Evolutionary conservation across 2,329 filamentous ascomycete genomes (phyloP), one percentile per base, ranked within the genome.

Genomic region (Aspergillus proliferans): DNA sequence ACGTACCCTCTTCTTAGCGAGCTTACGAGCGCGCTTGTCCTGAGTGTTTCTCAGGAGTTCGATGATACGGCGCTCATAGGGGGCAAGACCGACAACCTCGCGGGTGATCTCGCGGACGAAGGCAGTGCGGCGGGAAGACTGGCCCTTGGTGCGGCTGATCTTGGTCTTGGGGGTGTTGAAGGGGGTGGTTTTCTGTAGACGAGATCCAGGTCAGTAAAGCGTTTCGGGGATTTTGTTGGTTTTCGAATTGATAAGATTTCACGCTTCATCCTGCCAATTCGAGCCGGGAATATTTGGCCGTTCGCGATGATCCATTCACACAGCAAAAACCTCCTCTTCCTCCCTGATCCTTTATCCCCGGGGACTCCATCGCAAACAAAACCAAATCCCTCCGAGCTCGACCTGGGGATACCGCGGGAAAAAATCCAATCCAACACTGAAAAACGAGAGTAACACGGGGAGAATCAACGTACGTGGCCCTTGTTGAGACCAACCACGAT

Each of bases 31-130:
- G 78, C 92, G 89, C 88, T 97, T 97, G 80, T 98, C 93, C 82
- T 95, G 94, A 81, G 83, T 86, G 87, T 98, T 98, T 71, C 93
- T 89, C 78, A 98, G 87, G 74, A 98, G 81, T 84, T 98, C 93
- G 73, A 98, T 95, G 67, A 98, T 88, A 73, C 93, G 90, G 77
- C 93, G 92, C 86, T 98, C 93, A 76, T 98, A 93, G 70, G 88
- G 88, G 65, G 88, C 88, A 65, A 93, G 87, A 71, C 88, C 93
- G 76, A 91, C 85, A 75, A 97, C 93, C 82, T 98, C 93, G 83
- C 94, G 95, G 76, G 95, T 89, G 73, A 98, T 86, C 72, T 96
- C 91, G 67, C 93, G 84, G 66, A 97, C 92, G 79, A 98, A 97
- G 67, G 87, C 85, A 66, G 93, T 97, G 71, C 91, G 86, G 86